Conservation (phyloP, 1,139 yeast genomes). For the Suhomyces bokatorum region DNA sequence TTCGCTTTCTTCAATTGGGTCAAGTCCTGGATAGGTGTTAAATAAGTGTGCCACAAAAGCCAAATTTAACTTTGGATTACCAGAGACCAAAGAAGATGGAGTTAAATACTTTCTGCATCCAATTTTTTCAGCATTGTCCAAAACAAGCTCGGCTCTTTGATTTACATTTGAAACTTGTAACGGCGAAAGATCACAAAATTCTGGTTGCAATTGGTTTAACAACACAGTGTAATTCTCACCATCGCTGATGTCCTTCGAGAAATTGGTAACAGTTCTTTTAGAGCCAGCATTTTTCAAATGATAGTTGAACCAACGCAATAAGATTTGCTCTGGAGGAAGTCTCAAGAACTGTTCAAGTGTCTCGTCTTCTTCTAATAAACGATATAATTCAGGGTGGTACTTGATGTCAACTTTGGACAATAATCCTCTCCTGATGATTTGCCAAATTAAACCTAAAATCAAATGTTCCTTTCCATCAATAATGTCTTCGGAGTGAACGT, state of each 20-base stretch:
- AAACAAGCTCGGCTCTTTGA: conserved; percentile 82
- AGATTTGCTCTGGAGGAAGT: conserved; percentile 95
- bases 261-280: conserved; percentile 80
- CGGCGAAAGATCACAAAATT: conserved; percentile 77
- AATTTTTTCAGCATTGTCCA: conserved; percentile 83
- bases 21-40: conserved; percentile 95
- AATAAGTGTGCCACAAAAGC: conserved; percentile 97
- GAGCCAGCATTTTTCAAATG: conserved; percentile 95
- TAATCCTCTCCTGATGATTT: conserved; percentile 92
- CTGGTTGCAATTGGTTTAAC: conserved; percentile 85
- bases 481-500: conserved; percentile 95
- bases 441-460: conserved; percentile 96
- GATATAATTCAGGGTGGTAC: conserved; percentile 92
- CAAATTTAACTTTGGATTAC: conserved; percentile 92
- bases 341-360: conserved; percentile 94
- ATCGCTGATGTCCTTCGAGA: conserved; percentile 84
- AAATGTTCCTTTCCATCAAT: conserved; percentile 97
- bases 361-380: conserved; percentile 93
- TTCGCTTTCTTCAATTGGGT: conserved; percentile 91
- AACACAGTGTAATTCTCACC: conserved; percentile 94
- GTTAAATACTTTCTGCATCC: conserved; percentile 94
- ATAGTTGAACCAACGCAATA: conserved; percentile 95
- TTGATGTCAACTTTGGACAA: conserved; percentile 93
- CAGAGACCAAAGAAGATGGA: conserved; percentile 88
- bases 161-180: conserved; percentile 71